These are phyloP conservation scores for Aphanocladium album DNA, from an alignment of 2,329 filamentous ascomycete species.

Conservation along the genomic window DNA sequence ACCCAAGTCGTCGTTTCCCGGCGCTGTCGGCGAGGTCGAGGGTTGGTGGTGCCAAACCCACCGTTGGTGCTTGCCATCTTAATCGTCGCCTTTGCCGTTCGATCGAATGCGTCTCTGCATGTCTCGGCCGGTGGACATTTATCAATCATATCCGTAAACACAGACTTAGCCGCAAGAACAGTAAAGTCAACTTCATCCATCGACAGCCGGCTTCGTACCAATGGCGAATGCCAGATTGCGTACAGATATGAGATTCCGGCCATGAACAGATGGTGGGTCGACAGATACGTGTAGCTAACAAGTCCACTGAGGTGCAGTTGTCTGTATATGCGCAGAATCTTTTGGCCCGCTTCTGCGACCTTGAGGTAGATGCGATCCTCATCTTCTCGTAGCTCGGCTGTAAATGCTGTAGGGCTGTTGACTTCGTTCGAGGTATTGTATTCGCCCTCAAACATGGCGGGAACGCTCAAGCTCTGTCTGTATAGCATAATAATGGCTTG, in stretches of 20 bases:
- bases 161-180: slow-evolving; percentile 85
- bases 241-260: slow-evolving; percentile 94
- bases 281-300: slow-evolving; percentile 93
- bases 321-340: slow-evolving; percentile 83
- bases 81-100: slow-evolving; percentile 91
- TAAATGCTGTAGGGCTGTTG: slow-evolving; percentile 56
- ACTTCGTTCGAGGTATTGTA: slow-evolving; percentile 61
- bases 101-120: slow-evolving; percentile 88
- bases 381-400: slow-evolving; percentile 66
- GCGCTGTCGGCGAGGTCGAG: slow-evolving; percentile 24
- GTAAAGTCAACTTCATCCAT: slow-evolving; percentile 98
- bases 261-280: slow-evolving; percentile 96
- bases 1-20: slow-evolving; percentile 28
- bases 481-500: slow-evolving; percentile 96
- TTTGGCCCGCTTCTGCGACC: slow-evolving; percentile 90
- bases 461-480: slow-evolving; percentile 81
- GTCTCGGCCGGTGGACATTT: slow-evolving; percentile 94
- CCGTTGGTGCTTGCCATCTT: slow-evolving; percentile 89
- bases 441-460: slow-evolving; percentile 77
- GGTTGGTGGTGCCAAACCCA: slow-evolving; percentile 57
- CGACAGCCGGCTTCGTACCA: slow-evolving; percentile 78
- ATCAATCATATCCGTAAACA: slow-evolving; percentile 84
- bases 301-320: slow-evolving; percentile 77
- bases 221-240: slow-evolving; percentile 92
- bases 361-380: slow-evolving; percentile 91